phyloP scores from a whole-genome alignment of 139 green algal genomes.

The Haematococcus lacustris region DNA sequence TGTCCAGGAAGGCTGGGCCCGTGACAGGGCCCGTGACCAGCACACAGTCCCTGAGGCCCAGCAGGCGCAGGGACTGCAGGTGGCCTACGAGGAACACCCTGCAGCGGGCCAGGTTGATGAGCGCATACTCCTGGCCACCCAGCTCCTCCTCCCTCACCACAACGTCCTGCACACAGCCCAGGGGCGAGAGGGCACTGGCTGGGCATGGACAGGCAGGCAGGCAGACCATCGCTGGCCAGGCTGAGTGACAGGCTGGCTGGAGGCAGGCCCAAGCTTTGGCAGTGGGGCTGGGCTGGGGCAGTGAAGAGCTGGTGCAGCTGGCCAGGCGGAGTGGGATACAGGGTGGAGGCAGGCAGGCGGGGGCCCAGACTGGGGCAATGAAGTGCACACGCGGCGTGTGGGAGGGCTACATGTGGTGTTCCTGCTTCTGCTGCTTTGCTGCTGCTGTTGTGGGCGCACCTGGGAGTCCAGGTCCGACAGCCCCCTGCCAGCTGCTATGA shows the following conservation, averaged over 20 bases:
- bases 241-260: too few relatives aligned
- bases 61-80: constrained; percentile 45
- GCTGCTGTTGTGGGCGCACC: neutral
- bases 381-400: neutral
- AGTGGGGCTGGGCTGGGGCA: too few relatives aligned
- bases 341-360: too few relatives aligned
- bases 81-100: constrained; percentile 48
- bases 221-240: too few relatives aligned
- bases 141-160: constrained; percentile 11
- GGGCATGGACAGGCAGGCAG: too few relatives aligned
- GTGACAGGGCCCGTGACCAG: constrained; percentile 54
- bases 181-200: neutral
- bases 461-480: constrained; percentile 11
- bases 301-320: too few relatives aligned
- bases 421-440: neutral
- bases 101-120: constrained; percentile 45
- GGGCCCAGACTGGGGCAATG: neutral
- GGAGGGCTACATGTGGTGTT: neutral
- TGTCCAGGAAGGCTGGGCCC: constrained; percentile 48
- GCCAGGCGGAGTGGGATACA: too few relatives aligned
- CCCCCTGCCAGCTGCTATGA: constrained; percentile 28
- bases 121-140: constrained; percentile 24
- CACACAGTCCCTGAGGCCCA: constrained; percentile 32
- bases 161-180: constrained; percentile 4
- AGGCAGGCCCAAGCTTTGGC: too few relatives aligned